These are phyloP conservation scores for Beauveria brongniartii DNA, from an alignment of 2,329 filamentous ascomycete genomes.

Conservation along the genomic window DNA sequence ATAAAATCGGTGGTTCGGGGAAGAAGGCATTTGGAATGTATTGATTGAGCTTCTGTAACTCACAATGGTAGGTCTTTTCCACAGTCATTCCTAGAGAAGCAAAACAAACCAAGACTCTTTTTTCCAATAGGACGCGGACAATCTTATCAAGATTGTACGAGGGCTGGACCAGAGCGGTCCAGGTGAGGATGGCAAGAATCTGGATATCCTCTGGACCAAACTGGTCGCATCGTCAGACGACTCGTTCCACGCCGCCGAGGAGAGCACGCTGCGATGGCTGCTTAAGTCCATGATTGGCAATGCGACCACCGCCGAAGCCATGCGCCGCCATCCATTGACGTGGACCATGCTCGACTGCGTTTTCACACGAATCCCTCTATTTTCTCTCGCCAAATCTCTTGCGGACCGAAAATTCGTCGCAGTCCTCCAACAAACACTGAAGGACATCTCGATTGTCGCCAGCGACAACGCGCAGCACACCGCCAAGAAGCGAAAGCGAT, in stretches of 20 bases:
- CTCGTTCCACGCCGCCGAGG: constrained; percentile 45
- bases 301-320: constrained; percentile 38
- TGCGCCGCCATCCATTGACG: constrained; percentile 47
- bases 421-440: constrained; percentile 57
- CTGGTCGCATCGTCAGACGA: constrained; percentile 34
- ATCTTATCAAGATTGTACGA: constrained; percentile 45
- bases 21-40: neutral
- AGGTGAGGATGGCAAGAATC: constrained; percentile 36
- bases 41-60: neutral
- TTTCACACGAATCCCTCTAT: constrained; percentile 57
- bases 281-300: constrained; percentile 51
- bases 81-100: neutral
- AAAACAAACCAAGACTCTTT: neutral
- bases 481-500: constrained; percentile 40
- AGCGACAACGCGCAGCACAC: constrained; percentile 19
- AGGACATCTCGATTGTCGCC: constrained; percentile 40
- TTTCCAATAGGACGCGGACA: constrained; percentile 21
- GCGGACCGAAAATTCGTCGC: constrained; percentile 60
- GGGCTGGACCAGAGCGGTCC: constrained; percentile 45
- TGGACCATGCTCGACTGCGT: constrained; percentile 56
- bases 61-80: neutral
- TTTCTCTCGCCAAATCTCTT: constrained; percentile 62
- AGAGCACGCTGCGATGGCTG: constrained; percentile 54
- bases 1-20: neutral
- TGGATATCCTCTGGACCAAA: constrained; percentile 40